Evolutionary conservation across 2,329 filamentous ascomycete species (phyloP).

Genomic region (Botrytis deweyae): DNA sequence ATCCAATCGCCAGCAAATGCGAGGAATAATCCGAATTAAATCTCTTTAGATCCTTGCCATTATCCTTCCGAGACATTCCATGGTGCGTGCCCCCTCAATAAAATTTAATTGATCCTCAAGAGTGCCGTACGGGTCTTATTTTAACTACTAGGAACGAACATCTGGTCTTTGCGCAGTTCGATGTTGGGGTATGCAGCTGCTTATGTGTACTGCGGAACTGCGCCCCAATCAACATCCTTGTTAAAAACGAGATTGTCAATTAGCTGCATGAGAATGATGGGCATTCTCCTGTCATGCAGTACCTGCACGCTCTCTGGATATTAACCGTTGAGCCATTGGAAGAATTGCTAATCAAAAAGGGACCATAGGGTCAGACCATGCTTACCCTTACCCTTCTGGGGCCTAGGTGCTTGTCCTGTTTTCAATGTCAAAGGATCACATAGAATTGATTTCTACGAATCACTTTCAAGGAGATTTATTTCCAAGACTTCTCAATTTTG

Average conservation of each 20-base stretch:
- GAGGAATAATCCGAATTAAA: not conserved
- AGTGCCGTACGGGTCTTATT: constrained; percentile 5
- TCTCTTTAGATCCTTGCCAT: not conserved
- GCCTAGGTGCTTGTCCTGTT: not conserved
- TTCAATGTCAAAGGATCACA: not conserved
- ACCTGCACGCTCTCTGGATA: not conserved
- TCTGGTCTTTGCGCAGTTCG: constrained; percentile 13
- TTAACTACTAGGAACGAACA: constrained; percentile 14
- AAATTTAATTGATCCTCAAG: not conserved
- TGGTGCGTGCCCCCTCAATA: not conserved
- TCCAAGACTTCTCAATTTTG: not conserved
- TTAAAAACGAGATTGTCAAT: not conserved
- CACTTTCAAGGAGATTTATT: no score
- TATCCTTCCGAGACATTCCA: not conserved
- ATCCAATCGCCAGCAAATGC: not conserved
- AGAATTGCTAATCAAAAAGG: not conserved
- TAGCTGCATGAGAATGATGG: constrained; percentile 2
- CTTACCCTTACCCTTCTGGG: not conserved
- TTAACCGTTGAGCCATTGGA: not conserved
- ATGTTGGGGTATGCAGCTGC: constrained; percentile 4
- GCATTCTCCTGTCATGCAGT: not conserved
- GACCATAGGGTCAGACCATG: not conserved
- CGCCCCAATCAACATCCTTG: not conserved
- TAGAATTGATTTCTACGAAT: not conserved
- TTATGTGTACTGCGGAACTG: constrained; percentile 1